Conservation (phyloP, 23 red algal genomes). For the Agarophyton chilense region DNA sequence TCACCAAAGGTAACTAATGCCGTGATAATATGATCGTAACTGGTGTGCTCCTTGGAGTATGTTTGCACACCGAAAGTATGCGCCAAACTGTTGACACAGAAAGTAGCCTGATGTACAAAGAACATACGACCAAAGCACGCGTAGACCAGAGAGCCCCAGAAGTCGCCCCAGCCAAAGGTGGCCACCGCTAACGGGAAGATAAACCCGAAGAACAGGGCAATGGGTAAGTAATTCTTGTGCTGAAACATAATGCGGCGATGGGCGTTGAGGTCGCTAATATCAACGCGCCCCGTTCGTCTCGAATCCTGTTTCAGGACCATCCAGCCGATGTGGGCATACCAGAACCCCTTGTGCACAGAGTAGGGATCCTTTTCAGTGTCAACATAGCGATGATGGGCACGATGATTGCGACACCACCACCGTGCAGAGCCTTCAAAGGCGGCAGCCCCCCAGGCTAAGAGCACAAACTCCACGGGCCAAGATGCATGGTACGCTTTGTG, state of each 20-base stretch:
- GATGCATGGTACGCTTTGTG: slow-evolving; percentile 88
- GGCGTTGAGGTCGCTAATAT: slow-evolving; percentile 94
- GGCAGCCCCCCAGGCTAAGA: slow-evolving; percentile 89
- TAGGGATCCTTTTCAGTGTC: slow-evolving; percentile 97
- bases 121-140: slow-evolving; percentile 98
- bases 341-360: slow-evolving; percentile 97
- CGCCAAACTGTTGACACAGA: slow-evolving; percentile 96
- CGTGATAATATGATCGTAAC: slow-evolving; percentile 94
- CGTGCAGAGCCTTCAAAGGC: slow-evolving; percentile 95
- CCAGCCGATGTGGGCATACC: slow-evolving; percentile 97
- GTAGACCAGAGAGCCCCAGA: slow-evolving; percentile 96
- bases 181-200: slow-evolving; percentile 81
- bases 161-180: slow-evolving; percentile 84
- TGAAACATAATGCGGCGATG: slow-evolving; percentile 85
- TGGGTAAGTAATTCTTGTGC: slow-evolving; percentile 92
- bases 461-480: slow-evolving; percentile 81
- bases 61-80: slow-evolving; percentile 94
- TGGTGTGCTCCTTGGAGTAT: slow-evolving; percentile 89
- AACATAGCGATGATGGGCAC: slow-evolving; percentile 97
- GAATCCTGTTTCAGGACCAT: slow-evolving; percentile 97
- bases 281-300: slow-evolving; percentile 82
- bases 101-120: slow-evolving; percentile 99
- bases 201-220: slow-evolving; percentile 93
- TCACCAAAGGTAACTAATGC: slow-evolving; percentile 96
- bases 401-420: slow-evolving; percentile 98